Base-by-base conservation (phyloP, 1,139 yeast species). In the Meyerozyma carpophila region DNA sequence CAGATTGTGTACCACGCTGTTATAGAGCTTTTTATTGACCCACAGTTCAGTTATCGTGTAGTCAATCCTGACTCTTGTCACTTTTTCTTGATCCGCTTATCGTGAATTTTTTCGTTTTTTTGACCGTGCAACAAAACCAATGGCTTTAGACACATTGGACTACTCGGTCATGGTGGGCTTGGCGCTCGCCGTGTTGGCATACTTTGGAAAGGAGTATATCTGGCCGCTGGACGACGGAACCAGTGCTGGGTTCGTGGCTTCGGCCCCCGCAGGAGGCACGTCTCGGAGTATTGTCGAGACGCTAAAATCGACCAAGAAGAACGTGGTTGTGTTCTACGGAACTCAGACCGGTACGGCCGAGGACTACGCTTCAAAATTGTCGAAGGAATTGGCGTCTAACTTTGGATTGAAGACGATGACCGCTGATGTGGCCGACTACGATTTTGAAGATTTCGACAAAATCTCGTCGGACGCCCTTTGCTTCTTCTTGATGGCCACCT, bases 291-390 rank as follows among this genome's bases (percentile, higher is more conserved):
- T 94, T 41, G 74, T 82, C 28, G 80, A 81, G 49, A 80, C 80
- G 13, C 68, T 90, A 54, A 70, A 72, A 44, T 70, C 72, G 40
- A 82, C 83, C 56, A 73, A 78, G 50, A 91, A 93, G 65, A 84
- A 86, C 54, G 84, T 87, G 41, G 71, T 86, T 36, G 82, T 93
- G n/a, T 78, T 93, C 52, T 94, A 77, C 61, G 98, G 96, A 5
- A 91, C 98, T 5, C 99, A 93, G 67, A 94, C 99, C 10, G 99
- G 99, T 52, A 93, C 99, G n/a, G 96, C 98, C 41, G 98, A 93
- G 66, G 98, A 93, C 62, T 93, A 90, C 57, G 95, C 97, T 18
- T 79, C 86, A 54, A 87, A 94, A 62, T 81, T 90, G 54, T 81
- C 96, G 41, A 90, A 90, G 62, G 98, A 93, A 62, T 81, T 93